A percentile compares a stretch with the other conserved stretches of the same genome.
Evolutionary conservation across 805 yeast genomes (phyloP).

Genomic region (Lipomyces yamanashiensis): DNA sequence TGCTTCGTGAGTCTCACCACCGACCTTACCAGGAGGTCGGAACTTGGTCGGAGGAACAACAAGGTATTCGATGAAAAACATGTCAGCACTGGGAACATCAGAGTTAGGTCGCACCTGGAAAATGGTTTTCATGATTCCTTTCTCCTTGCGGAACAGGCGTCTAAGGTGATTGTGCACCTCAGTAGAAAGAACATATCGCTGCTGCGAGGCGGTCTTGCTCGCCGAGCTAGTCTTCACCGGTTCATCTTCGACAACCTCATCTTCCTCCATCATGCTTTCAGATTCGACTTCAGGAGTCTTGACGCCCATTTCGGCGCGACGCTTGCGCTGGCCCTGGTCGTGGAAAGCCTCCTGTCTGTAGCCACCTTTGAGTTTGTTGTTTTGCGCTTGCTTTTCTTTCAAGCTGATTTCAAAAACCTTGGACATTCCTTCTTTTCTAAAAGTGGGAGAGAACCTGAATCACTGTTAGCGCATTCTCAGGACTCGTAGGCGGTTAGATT

Average conservation of each 20-base stretch:
- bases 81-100: conserved; percentile 61
- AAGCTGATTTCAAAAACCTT: conserved; percentile 90
- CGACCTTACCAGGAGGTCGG: conserved; percentile 93
- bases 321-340: conserved; percentile 39
- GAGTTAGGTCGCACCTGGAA: conserved; percentile 81
- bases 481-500: neutral
- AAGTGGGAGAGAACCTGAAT: conserved; percentile 73
- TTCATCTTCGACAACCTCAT: conserved; percentile 43
- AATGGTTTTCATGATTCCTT: conserved; percentile 64
- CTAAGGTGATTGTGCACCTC: conserved; percentile 82
- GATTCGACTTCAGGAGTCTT: conserved; percentile 33
- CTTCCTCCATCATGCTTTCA: conserved; percentile 39
- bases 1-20: conserved; percentile 95
- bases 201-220: conserved; percentile 56
- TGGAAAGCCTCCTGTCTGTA: conserved; percentile 72
- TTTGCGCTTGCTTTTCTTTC: conserved; percentile 75
- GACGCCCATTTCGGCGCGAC: conserved; percentile 13
- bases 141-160: conserved; percentile 76
- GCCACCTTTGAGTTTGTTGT: conserved; percentile 82
- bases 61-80: conserved; percentile 85
- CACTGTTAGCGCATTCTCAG: neutral
- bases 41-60: conserved; percentile 97
- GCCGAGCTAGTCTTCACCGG: conserved; percentile 38
- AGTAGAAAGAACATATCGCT: conserved; percentile 83
- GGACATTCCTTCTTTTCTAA: conserved; percentile 91